Base-by-base conservation (phyloP, 306 rosid species). In the Cajanus cajan region DNA sequence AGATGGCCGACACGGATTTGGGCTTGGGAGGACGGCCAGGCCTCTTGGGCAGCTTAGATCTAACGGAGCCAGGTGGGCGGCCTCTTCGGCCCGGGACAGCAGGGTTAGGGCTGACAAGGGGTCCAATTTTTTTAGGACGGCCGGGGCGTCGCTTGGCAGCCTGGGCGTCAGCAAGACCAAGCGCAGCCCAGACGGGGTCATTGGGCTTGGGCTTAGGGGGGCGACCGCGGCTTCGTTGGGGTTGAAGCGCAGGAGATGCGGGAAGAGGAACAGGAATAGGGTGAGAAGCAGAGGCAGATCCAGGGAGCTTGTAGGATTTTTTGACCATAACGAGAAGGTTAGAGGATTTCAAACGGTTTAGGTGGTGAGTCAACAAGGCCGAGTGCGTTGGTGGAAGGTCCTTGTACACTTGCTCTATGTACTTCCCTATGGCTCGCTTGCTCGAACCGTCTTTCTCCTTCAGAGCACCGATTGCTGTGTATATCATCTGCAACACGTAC, bases 371-470 rank as follows among this genome's bases (percentile, higher is more conserved):
- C 76, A 93, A 84, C 68, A 89, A 6, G 41, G 86, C 22, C 0
- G 82, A 2, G 88, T 86, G 90, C 31, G 78, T 80, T 0, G 89
- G 47, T 0, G 92, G 96, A 24, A 90, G 90, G 51, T 68, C 72
- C 4, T 52, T 7, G 86, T 87, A 88, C 5, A 34, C 66, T 63
- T 79, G 86, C 73, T 89, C 89, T 48, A 93, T 90, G 84, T 83
- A 90, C 81, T 89, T 93, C 0, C 78, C 86, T 40, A 93, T 93
- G 0, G 97, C 96, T 33, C 79, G 77, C 77, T 85, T 87, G 86
- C 94, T 93, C n/a, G 96, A 93, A 11, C 97, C 97, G 1, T 90
- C 74, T 16, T 67, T 79, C 80, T 89, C 91, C 72, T 85, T 90
- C 65, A 93, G 61, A 8, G 90, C 84, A n/a, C 78, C 37, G 2